A percentile compares a stretch with the other conserved stretches of the same genome.
phyloP scores from a whole-genome alignment of 306 rosid species.

The Cucurbita moschata region DNA sequence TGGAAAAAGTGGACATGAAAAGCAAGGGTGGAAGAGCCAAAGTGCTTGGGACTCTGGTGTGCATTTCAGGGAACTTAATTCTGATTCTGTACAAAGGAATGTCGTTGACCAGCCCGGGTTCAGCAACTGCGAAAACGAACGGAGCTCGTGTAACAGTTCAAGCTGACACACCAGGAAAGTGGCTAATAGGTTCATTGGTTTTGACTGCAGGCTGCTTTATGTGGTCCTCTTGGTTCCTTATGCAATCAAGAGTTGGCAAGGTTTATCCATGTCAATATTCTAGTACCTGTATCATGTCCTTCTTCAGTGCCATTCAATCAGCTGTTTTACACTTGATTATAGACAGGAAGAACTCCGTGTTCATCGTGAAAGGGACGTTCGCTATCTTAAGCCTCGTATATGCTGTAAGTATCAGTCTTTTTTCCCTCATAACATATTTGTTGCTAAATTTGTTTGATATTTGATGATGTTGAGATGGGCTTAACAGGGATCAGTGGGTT shows the following conservation, averaged over 20 bases:
- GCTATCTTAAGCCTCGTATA: conserved; percentile 43
- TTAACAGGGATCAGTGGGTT: conserved; percentile 68
- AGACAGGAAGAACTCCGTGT: conserved; percentile 26
- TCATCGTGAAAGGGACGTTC: conserved; percentile 48
- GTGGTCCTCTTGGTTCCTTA: conserved; percentile 91
- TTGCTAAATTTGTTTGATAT: background rate
- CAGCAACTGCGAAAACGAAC: conserved; percentile 6
- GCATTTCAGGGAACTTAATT: conserved; percentile 51
- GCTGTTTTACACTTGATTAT: conserved; percentile 34
- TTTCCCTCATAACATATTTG: background rate
- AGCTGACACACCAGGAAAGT: conserved; percentile 20
- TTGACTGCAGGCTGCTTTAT: conserved; percentile 37
- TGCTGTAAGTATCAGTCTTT: conserved; percentile 38
- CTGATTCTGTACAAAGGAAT: conserved; percentile 58
- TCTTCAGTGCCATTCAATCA: conserved; percentile 61
- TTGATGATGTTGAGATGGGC: background rate
- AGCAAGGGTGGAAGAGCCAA: conserved; percentile 56
- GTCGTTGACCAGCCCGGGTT: conserved; percentile 25
- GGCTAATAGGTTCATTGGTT: conserved; percentile 51
- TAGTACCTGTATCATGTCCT: conserved; percentile 61
- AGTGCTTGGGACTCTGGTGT: conserved; percentile 36
- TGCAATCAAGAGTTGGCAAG: conserved; percentile 56
- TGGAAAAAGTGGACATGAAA: conserved; percentile 53
- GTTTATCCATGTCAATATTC: conserved; percentile 63
- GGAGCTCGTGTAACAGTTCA: background rate